These are phyloP conservation scores for Penicillium soppii DNA, from an alignment of 495 filamentous ascomycete species.

Conservation along the genomic window DNA sequence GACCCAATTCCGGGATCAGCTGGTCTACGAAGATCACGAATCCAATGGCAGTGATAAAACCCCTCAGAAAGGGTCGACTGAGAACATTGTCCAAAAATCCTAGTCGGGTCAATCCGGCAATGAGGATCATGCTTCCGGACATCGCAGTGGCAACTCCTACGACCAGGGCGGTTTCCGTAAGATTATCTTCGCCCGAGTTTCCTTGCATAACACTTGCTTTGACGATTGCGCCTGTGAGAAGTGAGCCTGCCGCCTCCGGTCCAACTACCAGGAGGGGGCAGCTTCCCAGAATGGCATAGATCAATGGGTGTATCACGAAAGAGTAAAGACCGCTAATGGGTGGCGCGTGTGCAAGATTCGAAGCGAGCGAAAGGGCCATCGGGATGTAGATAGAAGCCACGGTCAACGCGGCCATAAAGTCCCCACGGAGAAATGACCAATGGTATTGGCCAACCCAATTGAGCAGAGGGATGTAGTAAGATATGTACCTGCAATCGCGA, in stretches of 20 bases:
- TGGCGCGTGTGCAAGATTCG: constrained; percentile 90
- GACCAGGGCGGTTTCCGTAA: constrained; percentile 68
- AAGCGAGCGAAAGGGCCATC: constrained; percentile 92
- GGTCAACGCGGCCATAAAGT: constrained; percentile 82
- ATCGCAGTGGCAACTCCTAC: constrained; percentile 88
- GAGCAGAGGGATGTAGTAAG: constrained; percentile 89
- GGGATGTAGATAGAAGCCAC: constrained; percentile 97
- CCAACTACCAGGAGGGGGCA: constrained; percentile 93
- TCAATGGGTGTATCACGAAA: constrained; percentile 87
- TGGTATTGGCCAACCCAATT: constrained; percentile 86
- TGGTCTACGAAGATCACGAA: constrained; percentile 96
- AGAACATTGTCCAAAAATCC: constrained; percentile 95
- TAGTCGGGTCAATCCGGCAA: constrained; percentile 79
- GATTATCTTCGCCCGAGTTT: constrained; percentile 68
- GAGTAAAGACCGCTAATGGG: constrained; percentile 94
- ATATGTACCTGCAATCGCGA: constrained; percentile 66
- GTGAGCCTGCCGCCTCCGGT: constrained; percentile 89
- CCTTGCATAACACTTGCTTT: constrained; percentile 69
- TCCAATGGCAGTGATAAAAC: constrained; percentile 95
- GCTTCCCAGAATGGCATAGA: constrained; percentile 88
- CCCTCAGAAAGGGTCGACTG: constrained; percentile 85
- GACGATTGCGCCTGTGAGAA: constrained; percentile 86
- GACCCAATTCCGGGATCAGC: constrained; percentile 83
- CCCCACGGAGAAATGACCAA: constrained; percentile 77
- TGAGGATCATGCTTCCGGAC: constrained; percentile 80